Base-by-base conservation (phyloP, 257 asterid genomes). In the Catharanthus roseus region DNA sequence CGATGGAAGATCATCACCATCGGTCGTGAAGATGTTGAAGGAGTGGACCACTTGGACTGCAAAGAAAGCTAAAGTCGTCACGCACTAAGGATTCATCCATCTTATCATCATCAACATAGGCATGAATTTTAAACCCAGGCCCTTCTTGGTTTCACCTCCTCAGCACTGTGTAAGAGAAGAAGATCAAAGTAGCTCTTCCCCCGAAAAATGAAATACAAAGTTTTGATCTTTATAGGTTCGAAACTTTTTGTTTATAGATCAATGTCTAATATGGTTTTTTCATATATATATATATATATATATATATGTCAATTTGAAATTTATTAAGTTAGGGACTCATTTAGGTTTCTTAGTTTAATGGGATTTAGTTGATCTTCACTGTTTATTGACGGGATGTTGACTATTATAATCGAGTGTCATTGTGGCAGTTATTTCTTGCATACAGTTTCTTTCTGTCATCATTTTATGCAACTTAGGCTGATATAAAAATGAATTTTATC, bases 21-120 rank as follows among this genome's bases (percentile, higher is more conserved):
- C 69, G 4, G 69, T 68, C 12, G 86, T 81, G 31, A 93, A 81
- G 76, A 79, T 86, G 83, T 90, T 87, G 67, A 93, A 89, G 83
- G 96, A 88, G 62, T 93, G 97, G 97, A 86, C 88, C 62, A 90
- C 86, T 29, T 93, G 97, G 97, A 60, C 92, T 0, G 84, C 84
- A 78, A 87, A 90, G 88, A 93, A 90, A 80, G 96, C 90, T 31
- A 92, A 92, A 71, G 96, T 92, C 67, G 53, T 86, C 68, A 84
- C 98, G 51, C 98, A 92, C 74, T 90, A 90, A 53, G 98, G 96
- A 21, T 87, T 92, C 83, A 90, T 92, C 68, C 98, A 97, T 1
- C 7, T 89, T 70, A 82, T 93, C 65, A 88, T 90, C 79, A 65
- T 90, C n/a, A n/a, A n/a, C 78, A 85, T 93, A 72, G 98, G 97